A percentile compares a stretch with the other conserved stretches of the same genome.
These are phyloP conservation scores for Phylloporus scabripes DNA, from an alignment of 768 basidiomycete genomes.

Conservation along the genomic window DNA sequence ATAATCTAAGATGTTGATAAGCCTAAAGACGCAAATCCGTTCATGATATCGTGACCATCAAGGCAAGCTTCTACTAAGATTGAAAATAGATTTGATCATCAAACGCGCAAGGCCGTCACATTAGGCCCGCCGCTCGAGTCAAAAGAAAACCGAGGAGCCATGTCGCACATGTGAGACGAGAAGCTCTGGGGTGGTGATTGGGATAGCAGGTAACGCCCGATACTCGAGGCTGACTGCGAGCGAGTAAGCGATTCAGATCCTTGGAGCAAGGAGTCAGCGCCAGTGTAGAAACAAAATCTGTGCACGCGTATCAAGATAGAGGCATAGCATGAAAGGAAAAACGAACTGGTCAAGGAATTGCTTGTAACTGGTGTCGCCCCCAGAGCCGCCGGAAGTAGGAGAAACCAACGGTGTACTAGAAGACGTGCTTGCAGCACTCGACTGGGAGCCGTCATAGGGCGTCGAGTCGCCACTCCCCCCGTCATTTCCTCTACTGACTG, in stretches of 20 bases:
- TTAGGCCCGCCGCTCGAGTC: conserved; percentile 25
- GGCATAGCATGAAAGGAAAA: not conserved
- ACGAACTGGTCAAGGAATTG: conserved; percentile 63
- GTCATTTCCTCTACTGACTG: conserved; percentile 4
- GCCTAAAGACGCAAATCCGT: not conserved
- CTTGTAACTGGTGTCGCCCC: conserved; percentile 44
- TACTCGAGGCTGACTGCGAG: conserved; percentile 48
- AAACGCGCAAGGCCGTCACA: conserved; percentile 22
- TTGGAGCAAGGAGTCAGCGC: conserved; percentile 37
- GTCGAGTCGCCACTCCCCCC: conserved; percentile 38
- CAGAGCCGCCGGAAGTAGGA: conserved; percentile 29
- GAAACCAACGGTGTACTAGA: conserved; percentile 41
- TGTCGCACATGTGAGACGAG: conserved; percentile 16
- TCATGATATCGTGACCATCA: not conserved
- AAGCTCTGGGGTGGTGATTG: conserved; percentile 28
- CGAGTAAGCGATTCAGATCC: conserved; percentile 31
- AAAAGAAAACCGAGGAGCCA: conserved; percentile 23
- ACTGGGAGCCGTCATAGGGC: conserved; percentile 42
- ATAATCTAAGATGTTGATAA: not conserved
- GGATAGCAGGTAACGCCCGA: conserved; percentile 45
- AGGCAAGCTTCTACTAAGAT: not conserved
- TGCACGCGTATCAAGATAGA: conserved; percentile 4
- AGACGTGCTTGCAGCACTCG: conserved; percentile 41
- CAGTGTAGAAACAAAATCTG: conserved; percentile 83
- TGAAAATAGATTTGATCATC: conserved; percentile 3